A percentile compares a stretch with the other conserved stretches of the same genome.
These are phyloP conservation scores for Boeremia lycopersici DNA, from an alignment of 2,329 filamentous ascomycete species.

Conservation along the genomic window DNA sequence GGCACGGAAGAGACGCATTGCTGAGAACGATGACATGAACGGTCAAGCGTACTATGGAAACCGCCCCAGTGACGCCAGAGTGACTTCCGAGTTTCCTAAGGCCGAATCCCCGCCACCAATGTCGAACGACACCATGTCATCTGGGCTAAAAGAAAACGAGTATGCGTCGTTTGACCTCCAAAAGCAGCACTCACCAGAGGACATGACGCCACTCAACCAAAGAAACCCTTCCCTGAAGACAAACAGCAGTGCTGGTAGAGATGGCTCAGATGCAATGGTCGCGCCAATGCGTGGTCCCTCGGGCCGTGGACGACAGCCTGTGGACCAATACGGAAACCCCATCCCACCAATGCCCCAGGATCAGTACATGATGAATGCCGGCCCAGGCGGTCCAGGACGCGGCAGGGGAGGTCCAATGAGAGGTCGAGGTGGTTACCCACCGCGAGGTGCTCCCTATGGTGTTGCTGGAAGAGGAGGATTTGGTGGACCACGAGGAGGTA, in stretches of 20 bases:
- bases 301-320: slow-evolving; percentile 48
- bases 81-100: slow-evolving; percentile 51
- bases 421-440: slow-evolving; percentile 48
- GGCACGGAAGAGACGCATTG: slow-evolving; percentile 89
- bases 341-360: slow-evolving; percentile 52
- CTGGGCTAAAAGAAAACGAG: slow-evolving; percentile 57
- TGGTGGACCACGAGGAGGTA: slow-evolving; percentile 44
- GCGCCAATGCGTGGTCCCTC: slow-evolving; percentile 45
- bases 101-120: slow-evolving; percentile 62
- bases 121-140: slow-evolving; percentile 61
- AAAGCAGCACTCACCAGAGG: slow-evolving; percentile 67
- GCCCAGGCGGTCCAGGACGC: slow-evolving; percentile 45
- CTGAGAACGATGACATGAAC: slow-evolving; percentile 95
- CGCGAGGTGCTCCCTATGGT: slow-evolving; percentile 43
- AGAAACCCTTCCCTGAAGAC: slow-evolving; percentile 66
- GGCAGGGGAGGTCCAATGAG: slow-evolving; percentile 51
- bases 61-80: slow-evolving; percentile 42
- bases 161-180: slow-evolving; percentile 70
- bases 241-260: slow-evolving; percentile 53
- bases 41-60: slow-evolving; percentile 82
- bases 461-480: slow-evolving; percentile 45
- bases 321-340: slow-evolving; percentile 71
- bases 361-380: slow-evolving; percentile 52
- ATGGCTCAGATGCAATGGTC: slow-evolving; percentile 47
- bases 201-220: slow-evolving; percentile 72